Base-by-base conservation (phyloP, 257 asterid genomes). In the Solanum pinnatisectum region DNA sequence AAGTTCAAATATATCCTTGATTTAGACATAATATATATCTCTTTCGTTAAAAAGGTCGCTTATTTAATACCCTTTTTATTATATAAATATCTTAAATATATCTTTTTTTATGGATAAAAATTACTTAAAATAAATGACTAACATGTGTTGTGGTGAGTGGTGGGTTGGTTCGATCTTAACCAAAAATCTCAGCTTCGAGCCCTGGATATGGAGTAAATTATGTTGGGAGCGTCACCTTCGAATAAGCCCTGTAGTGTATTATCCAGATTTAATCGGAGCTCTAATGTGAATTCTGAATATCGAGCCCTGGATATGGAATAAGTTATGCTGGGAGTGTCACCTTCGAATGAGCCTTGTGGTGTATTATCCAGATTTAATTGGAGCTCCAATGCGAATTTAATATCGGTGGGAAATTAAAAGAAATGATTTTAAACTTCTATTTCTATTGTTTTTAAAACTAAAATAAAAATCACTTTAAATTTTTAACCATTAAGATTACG, bases 161-260 rank as follows among this genome's bases (percentile, higher is more conserved):
- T 52, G 1, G 1, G 0, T 7, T 8, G 8, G 0, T 39, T 39
- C 8, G 1, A 39, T 2, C 42, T 39, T 39, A 39, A 39, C 8
- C 3, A 39, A 39, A 8, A 2, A 0, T 39, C 1, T 39, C 10
- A 10, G 2, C 1, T 39, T 39, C 0, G 3, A 39, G 0, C 0
- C 30, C 30, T 30, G 30, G 30, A 30, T 30, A 30, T 30, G 30
- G 30, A 30, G 30, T 30, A 30, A 30, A 30, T 30, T 30, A 30
- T 30, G 30, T 30, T 30, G 30, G 30, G 30, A 30, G 30, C 30
- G 30, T 30, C 30, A n/a, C 1, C 30, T 30, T 30, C 30, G 30
- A 30, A 30, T 30, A 1, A 30, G 30, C 30, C 30, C 30, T 30
- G 30, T 30, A 30, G 30, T 30, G 30, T 30, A 30, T 30, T 30